Base-by-base conservation (phyloP, 495 filamentous ascomycete species). In the Aspergillus taichungensis region DNA sequence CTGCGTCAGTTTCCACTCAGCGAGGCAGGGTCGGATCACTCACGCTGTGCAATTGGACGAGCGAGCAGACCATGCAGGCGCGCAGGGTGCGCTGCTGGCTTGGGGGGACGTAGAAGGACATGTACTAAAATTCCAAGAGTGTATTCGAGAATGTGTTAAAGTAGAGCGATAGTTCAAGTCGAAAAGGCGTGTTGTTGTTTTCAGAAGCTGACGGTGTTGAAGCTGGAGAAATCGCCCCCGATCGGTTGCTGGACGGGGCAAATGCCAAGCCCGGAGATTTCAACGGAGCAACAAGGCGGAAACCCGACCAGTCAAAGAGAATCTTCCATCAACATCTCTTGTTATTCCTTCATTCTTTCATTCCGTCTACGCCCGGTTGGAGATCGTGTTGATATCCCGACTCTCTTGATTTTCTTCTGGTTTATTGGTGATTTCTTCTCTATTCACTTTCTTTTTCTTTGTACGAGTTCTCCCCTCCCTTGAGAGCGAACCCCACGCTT, bases 31-130 rank as follows among this genome's bases (percentile, higher is more conserved):
- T 18, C 7, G 34, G 40, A 13, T 43, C 13, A 65, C 78, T 55
- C 71, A 89, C 85, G 43, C 72, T 75, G 49, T 83, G 78, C 11
- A 80, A 77, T 70, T 90, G 87, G 44, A 98, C 85, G 55, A 95
- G 83, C 6, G 86, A 86, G 77, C 92, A 98, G 48, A 96, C 87
- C 92, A 98, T 96, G 74, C 92, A 98, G 46, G 92, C 92, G 55
- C 92, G 89, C 36, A 95, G 77, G 53, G 85, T 80, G 65, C 88
- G 86, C 68, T 71, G 65, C 60, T 88, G 84, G 55, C 68, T 69
- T 8, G 83, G 75, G 11, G 83, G 66, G 47, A 84, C 82, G 60
- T 76, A 83, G 51, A 64, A 73, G 43, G 69, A 64, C 67, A 69
- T 67, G 27, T 50, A 28, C 4, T 37, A 10, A 10, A 43, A 46